phyloP scores from a whole-genome alignment of 108 stramenopile genomes.

The Cyclotella baltica region DNA sequence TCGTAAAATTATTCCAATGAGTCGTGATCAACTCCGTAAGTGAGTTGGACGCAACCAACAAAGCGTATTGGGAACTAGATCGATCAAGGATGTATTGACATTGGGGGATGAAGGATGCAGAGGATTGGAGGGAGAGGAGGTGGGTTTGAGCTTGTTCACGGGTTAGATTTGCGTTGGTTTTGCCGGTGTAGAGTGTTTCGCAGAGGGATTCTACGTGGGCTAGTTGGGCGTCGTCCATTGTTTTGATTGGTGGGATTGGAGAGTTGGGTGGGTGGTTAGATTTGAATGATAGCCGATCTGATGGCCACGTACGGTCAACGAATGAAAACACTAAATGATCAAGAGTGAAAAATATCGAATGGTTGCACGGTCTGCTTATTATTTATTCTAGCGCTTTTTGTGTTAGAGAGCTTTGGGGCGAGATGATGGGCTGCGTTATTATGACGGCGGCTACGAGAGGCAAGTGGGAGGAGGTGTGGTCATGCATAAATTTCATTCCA shows the following conservation, averaged over 20 bases:
- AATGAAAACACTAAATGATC: too few relatives aligned
- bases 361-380: too few relatives aligned
- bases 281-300: too few relatives aligned
- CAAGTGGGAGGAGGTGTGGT: too few relatives aligned
- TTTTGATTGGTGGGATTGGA: constrained; percentile 5
- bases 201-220: constrained; percentile 95
- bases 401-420: too few relatives aligned
- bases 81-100: constrained; percentile 98
- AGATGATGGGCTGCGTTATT: too few relatives aligned
- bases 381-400: too few relatives aligned
- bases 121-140: constrained; percentile 90
- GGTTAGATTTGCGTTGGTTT: constrained; percentile 58
- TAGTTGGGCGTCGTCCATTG: constrained; percentile 93
- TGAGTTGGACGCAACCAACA: constrained; percentile 92
- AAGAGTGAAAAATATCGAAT: too few relatives aligned
- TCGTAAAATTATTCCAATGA: constrained; percentile 96
- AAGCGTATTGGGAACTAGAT: constrained; percentile 90
- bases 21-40: constrained; percentile 93
- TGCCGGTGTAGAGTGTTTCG: constrained; percentile 92
- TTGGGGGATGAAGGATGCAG: constrained; percentile 96
- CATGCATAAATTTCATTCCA: too few relatives aligned
- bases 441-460: too few relatives aligned
- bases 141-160: constrained; percentile 87
- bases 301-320: too few relatives aligned
- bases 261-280: not conserved